These are phyloP conservation scores for Benincasa hispida DNA, from an alignment of 306 rosid species.

Conservation along the genomic window DNA sequence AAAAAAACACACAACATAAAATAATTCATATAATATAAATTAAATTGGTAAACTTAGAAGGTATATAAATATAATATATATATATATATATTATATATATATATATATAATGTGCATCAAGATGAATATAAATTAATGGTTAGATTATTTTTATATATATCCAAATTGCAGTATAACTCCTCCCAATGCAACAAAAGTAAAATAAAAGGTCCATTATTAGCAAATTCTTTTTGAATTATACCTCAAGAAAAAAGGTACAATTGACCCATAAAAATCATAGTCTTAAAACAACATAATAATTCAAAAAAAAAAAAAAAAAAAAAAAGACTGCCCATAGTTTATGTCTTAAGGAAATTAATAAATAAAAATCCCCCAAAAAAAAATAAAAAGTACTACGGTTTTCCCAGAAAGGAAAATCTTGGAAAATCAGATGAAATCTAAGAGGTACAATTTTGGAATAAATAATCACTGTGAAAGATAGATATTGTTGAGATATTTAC, in stretches of 20 bases:
- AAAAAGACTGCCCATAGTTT: neutral
- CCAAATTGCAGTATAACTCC: neutral
- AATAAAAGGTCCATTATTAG: neutral
- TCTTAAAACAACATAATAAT: neutral
- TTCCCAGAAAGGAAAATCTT: neutral
- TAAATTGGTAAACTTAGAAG: neutral
- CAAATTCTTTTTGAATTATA: neutral
- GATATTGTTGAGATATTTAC: neutral
- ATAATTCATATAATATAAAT: neutral
- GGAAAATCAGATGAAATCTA: neutral
- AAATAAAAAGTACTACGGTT: neutral
- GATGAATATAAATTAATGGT: neutral
- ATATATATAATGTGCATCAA: no score
- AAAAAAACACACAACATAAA: neutral
- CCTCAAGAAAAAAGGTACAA: neutral
- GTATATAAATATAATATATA: no score
- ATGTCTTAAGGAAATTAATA: no score
- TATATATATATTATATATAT: no score
- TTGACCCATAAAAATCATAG: neutral
- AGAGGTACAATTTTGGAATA: neutral
- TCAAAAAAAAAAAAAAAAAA: neutral
- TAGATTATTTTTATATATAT: neutral
- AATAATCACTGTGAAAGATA: neutral
- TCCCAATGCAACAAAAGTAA: neutral
- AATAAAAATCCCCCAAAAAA: neutral